phyloP scores from a whole-genome alignment of 2,329 filamentous ascomycete species.

The Aspergillus pseudoterreus region DNA sequence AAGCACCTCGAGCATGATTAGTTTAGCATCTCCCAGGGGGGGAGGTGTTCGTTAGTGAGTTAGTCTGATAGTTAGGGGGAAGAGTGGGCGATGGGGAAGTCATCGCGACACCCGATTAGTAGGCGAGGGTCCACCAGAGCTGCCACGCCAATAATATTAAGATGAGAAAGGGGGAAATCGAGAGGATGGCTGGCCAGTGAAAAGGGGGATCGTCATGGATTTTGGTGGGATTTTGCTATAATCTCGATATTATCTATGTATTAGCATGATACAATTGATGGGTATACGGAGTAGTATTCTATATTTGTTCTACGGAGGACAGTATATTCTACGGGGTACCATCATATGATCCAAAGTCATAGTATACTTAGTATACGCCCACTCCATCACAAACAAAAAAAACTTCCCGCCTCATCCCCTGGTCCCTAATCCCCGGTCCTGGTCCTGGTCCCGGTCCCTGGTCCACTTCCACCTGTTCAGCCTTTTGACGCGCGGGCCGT shows the following conservation, averaged over 20 bases:
- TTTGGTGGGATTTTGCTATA: no score
- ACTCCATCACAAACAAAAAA: not conserved
- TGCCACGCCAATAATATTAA: constrained; percentile 15
- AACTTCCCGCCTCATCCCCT: not conserved
- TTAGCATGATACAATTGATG: no score
- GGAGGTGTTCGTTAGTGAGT: constrained; percentile 22
- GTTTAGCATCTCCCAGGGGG: constrained; percentile 23
- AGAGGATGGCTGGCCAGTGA: no score
- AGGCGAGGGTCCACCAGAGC: constrained; percentile 27
- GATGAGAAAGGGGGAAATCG: no score
- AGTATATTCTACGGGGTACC: no score
- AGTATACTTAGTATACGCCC: no score
- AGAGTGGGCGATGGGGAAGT: constrained; percentile 20
- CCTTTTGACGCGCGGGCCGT: not conserved
- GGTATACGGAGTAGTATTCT: no score
- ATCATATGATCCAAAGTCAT: no score
- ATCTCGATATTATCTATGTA: no score
- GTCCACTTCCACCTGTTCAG: not conserved
- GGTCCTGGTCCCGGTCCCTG: no score
- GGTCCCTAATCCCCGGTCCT: not conserved
- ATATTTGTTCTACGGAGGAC: no score
- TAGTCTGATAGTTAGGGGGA: constrained; percentile 6
- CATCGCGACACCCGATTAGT: constrained; percentile 28
- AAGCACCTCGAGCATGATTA: constrained; percentile 7
- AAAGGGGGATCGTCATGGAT: not conserved